Evolutionary conservation across 805 yeast genomes (phyloP).

Genomic region (Komagataella mondaviorum): DNA sequence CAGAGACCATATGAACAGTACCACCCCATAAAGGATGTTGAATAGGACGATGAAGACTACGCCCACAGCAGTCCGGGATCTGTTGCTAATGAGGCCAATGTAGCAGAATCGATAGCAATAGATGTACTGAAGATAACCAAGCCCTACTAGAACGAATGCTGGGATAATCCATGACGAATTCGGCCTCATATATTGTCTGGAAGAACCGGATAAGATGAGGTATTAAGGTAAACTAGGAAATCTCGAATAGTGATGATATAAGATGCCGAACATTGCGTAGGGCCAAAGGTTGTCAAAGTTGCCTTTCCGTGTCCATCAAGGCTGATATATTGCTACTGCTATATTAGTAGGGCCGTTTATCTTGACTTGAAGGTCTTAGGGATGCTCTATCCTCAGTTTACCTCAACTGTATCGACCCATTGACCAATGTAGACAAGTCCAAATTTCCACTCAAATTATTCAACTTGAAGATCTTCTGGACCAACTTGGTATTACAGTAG

Average conservation of each 20-base stretch:
- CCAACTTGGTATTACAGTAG: background rate
- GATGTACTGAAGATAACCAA: conserved; percentile 15
- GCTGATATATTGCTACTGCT: too few relatives aligned
- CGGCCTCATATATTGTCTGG: background rate
- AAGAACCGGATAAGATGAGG: background rate
- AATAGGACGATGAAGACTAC: conserved; percentile 18
- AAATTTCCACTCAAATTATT: too few relatives aligned
- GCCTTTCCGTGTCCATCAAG: background rate
- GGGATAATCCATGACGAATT: background rate
- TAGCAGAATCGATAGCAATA: conserved; percentile 16
- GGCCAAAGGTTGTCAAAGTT: background rate
- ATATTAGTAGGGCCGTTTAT: too few relatives aligned
- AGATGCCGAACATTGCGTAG: too few relatives aligned
- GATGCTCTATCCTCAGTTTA: background rate
- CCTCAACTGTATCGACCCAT: background rate
- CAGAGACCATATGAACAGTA: conserved; percentile 28
- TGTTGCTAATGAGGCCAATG: conserved; percentile 25
- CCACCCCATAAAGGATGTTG: conserved; percentile 13
- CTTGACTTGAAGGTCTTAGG: too few relatives aligned
- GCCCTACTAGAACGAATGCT: conserved; percentile 4
- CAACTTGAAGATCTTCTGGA: background rate
- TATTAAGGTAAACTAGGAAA: background rate
- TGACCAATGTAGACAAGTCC: background rate
- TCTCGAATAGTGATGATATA: background rate
- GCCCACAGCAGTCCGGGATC: conserved; percentile 18